Evolutionary conservation across 441 rosid species (phyloP), one percentile per base, ranked within the genome.

Genomic region (Gossypium davidsonii): DNA sequence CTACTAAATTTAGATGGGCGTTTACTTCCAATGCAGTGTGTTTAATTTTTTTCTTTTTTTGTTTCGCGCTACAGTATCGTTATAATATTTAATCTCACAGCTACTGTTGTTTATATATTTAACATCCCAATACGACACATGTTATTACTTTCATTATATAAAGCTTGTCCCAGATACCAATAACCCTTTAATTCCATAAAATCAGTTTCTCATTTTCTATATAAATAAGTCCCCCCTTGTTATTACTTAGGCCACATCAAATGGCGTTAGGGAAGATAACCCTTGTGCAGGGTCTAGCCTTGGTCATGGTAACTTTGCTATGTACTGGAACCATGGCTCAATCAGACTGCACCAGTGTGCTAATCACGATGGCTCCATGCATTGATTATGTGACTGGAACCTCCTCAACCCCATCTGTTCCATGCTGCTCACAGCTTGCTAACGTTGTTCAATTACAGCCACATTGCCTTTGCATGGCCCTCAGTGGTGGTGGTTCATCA

Each of bases 341-440:
- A 69, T 77, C 87, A 39, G 76, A 83, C 11, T 84, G 87, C 83
- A 78, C 67, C 28, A 71, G 3, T 14, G 79, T 53, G 48, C 64
- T 87, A 6, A 0, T 44, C 17, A 52, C 81, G 56, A 67, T 87
- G 62, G 18, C 78, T n/a, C 83, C 88, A 1, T 87, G 88, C 76
- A 65, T 85, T 3, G 77, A 70, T 76, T 87, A 79, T 76, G 73
- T 85, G 12, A 68, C 84, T 2, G 90, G 87, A 28, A 87, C 81
- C 55, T 77, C 88, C 46, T 73, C 87, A 10, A 61, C 80, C n/a
- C 85, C 90, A 2, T 73, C 90, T 6, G 70, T 86, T 44, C 64
- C 81, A 37, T 87, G 90, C 80, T 87, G 86, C 81, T 80, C 86
- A 5, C 85, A 83, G 75, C 85, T 87, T 3, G 73, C 82, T 37